Base-by-base conservation (phyloP, 148 eudicot species). In the Silene uniflora region DNA sequence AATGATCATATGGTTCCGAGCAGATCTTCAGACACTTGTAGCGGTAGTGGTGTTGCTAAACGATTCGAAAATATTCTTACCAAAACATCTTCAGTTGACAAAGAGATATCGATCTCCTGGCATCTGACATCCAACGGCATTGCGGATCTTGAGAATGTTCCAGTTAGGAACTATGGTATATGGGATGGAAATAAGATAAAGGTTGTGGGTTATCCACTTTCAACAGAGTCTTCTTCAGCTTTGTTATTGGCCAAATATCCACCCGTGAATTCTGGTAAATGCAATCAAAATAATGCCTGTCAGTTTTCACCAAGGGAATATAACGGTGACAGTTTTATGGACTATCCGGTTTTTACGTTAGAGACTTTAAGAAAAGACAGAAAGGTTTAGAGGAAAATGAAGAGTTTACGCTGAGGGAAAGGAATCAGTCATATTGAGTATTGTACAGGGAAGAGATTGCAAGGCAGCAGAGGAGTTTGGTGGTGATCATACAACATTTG, bases 41-140 rank as follows among this genome's bases (percentile, higher is more conserved):
- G 84, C 32, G 44, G 44, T 39, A 90, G 81, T 69, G 93, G 98
- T 76, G 88, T 87, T 79, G 96, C 90, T 69, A 91, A 91, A 67
- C 83, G 90, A 64, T 94, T 94, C 69, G 97, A 97, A 73, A 88
- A 91, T 78, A 91, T 91, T 78, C 79, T 94, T 23, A 84, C 83
- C 75, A 85, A 82, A 68, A 68, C 85, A 7, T 80, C 88, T 25
- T 79, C 91, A 67, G 75, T 59, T 72, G 87, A 79, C 27, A 87
- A 81, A 64, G 73, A 80, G 10, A 77, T 59, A 73, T 71, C 79
- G 10, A 69, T 61, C 60, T 42, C 35, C 62, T 75, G 68, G 19
- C 13, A 77, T 64, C 60, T 46, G 13, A 17, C 69, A 22, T 59
- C 74, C 54, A 35, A 35, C 42, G 77, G 78, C 71, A 77, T 79